Base-by-base conservation (phyloP, 208 protist genomes). In the Spironucleus salmonicida region DNA sequence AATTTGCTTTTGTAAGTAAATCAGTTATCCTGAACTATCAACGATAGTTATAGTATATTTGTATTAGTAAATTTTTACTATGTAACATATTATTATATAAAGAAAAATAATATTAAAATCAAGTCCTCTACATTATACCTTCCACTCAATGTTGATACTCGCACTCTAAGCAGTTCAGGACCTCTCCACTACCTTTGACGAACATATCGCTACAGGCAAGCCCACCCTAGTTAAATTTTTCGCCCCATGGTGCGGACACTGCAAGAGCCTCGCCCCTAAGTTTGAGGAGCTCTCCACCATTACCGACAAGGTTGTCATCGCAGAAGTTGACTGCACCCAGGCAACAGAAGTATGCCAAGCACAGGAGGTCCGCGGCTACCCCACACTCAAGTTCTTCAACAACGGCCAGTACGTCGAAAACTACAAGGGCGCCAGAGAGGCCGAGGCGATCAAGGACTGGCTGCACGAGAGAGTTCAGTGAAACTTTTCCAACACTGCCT, bases 221-320 rank as follows among this genome's bases (percentile, higher is more conserved):
- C 64, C 64, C 2, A 71, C 38, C 2, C 38, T 79, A 15, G 64
- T 75, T 13, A 79, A 79, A 32, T 79, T 75, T 29, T 79, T 62
- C 53, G 76, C 76, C 0, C 76, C 76, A 39, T 79, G 76, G 76
- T 79, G 76, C 59, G 76, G 76, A 32, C 76, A 80, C 35, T 80
- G 77, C 53, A 75, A 80, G 62, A 30, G 19, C 1, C 58, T 80
- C 34, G 58, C 68, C 39, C 77, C 77, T 15, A 64, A 42, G 26
- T 80, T 39, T 23, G 77, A 67, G 15, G 32, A 62, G 15, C 4
- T 75, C 59, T 19, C 67, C 4, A n/a, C n/a, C n/a, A n/a, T n/a
- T n/a, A n/a, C n/a, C n/a, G 41, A 62, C 11, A 23, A 69, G 13
- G 0, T 57, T 13, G 29, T 53, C 34, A 49, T 80, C 45, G 77